Percentiles rank a stretch among this genome's conserved stretches.
Evolutionary conservation across 768 basidiomycete genomes (phyloP).

Genomic region (Hydnomerulius pinastri): DNA sequence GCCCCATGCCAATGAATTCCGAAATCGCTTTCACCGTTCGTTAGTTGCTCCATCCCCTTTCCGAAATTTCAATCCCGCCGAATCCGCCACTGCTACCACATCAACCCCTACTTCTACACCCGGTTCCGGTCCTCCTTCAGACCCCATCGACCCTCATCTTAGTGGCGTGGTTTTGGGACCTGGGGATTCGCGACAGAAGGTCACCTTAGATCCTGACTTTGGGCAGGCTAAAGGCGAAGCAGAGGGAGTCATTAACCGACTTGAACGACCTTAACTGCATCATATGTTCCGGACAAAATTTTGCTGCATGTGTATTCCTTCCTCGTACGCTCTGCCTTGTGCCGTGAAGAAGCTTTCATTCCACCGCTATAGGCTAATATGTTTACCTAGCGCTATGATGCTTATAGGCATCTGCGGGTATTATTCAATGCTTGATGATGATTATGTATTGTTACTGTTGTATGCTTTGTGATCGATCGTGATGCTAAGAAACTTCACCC

Average conservation of each 20-base stretch:
- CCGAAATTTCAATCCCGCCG: constrained; percentile 32
- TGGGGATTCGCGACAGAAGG: constrained; percentile 28
- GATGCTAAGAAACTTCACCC: too few relatives aligned
- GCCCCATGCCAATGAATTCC: constrained; percentile 52
- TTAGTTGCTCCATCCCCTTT: constrained; percentile 65
- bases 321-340: neutral
- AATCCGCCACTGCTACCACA: constrained; percentile 32
- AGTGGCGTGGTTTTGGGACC: constrained; percentile 25
- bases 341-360: neutral
- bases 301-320: neutral
- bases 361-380: neutral
- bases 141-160: constrained; percentile 35
- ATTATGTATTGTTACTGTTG: too few relatives aligned
- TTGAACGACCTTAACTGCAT: constrained; percentile 16
- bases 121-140: constrained; percentile 33
- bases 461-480: too few relatives aligned
- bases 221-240: constrained; percentile 21
- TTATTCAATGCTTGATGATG: too few relatives aligned
- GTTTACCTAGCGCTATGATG: neutral
- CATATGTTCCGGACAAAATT: neutral
- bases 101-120: constrained; percentile 38
- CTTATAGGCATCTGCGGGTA: neutral
- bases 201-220: constrained; percentile 24
- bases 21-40: constrained; percentile 64
- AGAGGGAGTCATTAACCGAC: constrained; percentile 24